phyloP scores from a whole-genome alignment of 2,329 filamentous ascomycete genomes.

The Fulvia fulva region DNA sequence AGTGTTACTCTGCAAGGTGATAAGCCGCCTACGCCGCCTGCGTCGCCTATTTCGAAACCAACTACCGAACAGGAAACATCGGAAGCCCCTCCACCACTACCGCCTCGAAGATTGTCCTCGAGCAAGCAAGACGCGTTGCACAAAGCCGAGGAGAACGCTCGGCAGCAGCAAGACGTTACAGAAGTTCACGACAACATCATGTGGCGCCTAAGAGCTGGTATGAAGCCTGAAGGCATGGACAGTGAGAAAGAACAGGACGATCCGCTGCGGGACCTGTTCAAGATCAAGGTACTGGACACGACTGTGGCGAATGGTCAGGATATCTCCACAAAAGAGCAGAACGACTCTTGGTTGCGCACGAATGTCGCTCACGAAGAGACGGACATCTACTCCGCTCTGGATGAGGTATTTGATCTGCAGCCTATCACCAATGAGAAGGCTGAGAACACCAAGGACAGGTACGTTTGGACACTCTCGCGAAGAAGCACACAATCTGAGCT shows the following conservation, averaged over 20 bases:
- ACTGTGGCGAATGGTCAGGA: slow-evolving; percentile 17
- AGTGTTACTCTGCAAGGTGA: slow-evolving; percentile 28
- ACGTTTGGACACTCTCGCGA: slow-evolving; percentile 35
- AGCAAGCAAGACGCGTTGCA: slow-evolving; percentile 34
- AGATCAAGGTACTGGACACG: slow-evolving; percentile 23
- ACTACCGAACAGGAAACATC: slow-evolving; percentile 37
- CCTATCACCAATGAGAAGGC: slow-evolving; percentile 55
- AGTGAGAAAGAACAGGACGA: slow-evolving; percentile 72
- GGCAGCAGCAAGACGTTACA: slow-evolving; percentile 81
- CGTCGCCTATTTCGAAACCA: slow-evolving; percentile 26
- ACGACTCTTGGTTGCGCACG: slow-evolving; percentile 61
- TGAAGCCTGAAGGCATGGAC: slow-evolving; percentile 65
- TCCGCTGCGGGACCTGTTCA: slow-evolving; percentile 31
- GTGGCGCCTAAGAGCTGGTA: slow-evolving; percentile 84
- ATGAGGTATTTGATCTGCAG: slow-evolving; percentile 78
- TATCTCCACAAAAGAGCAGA: slow-evolving; percentile 14
- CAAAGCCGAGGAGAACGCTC: slow-evolving; percentile 56
- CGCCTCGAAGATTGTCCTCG: slow-evolving; percentile 31
- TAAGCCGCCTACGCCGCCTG: slow-evolving; percentile 28
- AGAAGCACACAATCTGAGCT: neutral
- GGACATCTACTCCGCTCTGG: slow-evolving; percentile 78
- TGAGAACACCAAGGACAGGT: slow-evolving; percentile 49
- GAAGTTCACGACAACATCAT: slow-evolving; percentile 93
- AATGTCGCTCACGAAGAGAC: slow-evolving; percentile 55
- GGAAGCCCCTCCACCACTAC: slow-evolving; percentile 51